Evolutionary conservation across 257 asterid genomes (phyloP), one percentile per base, ranked within the genome.

Genomic region (Henckelia pumila): DNA sequence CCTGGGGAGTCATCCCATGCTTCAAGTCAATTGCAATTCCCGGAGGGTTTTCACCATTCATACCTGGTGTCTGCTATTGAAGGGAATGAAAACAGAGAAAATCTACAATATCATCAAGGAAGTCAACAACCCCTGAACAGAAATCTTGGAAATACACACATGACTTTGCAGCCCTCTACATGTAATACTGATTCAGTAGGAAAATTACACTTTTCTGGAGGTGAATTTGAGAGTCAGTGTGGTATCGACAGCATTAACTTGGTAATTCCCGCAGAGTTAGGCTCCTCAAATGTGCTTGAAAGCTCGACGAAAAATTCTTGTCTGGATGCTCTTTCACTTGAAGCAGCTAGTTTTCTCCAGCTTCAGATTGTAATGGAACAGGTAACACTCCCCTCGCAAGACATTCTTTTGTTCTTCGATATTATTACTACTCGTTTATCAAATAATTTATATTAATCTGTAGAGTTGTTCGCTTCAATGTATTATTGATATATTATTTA

Each of bases 361-460:
- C 96, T 89, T 79, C 93, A 85, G 79, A 85, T 73, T 64, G 91
- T 84, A 64, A 81, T 79, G 92, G 85, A 81, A 75, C 88, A 84
- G 97, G 98, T 93, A 90, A 13, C 50, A 33, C 61, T 56, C 66
- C 68, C 44, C n/a, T 11, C 14, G 17, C 50, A 11, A 35, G 13
- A 10, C 16, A 35, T 35, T 35, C 47, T 35, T 35, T 1, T 35
- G 2, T 35, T 9, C 47, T 35, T 2, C 1, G 14, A 35, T 35
- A 62, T 63, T 67, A 62, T 23, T 8, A 53, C 10, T 57, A 20
- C 64, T 52, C 29, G 20, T 35, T 30, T 68, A 56, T 67, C 66
- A 17, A 53, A 22, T 50, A 44, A 8, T 52, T 52, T 55, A 29
- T 35, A 35, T 28, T 44, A 6, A 28, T 29, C 50, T 30, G 11